Evolutionary conservation across 352 stramenopile species (phyloP), one percentile per base, ranked within the genome.

Genomic region (Phytopythium montanum): DNA sequence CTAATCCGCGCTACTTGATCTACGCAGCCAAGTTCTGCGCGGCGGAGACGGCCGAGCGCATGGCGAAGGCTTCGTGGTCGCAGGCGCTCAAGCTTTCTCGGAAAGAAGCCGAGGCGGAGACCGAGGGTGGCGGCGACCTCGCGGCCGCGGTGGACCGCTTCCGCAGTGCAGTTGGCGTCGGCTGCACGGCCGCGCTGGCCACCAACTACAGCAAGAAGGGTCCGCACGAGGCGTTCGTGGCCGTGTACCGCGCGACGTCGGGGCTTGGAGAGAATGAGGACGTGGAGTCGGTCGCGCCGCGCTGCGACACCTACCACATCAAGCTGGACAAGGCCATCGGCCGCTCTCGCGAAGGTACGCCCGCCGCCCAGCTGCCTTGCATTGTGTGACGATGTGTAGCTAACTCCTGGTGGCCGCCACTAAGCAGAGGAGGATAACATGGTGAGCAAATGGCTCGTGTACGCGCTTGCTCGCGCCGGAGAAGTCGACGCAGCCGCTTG

Each of bases 151-250:
- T 86, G 31, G 52, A 56, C 26, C 68, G 69, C 14, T 90, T 83
- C 33, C 66, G 59, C 2, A 28, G 52, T 7, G 69, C 70, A 14
- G 41, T 93, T 14, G 85, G 87, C 4, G 74, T 95, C 29, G 85
- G 72, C 3, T 94, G 85, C 62, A 89, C 85, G 2, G 87, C 83
- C 42, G 79, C 79, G 42, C 59, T 95, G 9, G 76, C 77, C 45
- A 88, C 79, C 2, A 85, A 73, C 31, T 82, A 87, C 42, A 66
- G 71, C 19, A 85, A 87, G 28, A 73, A 77, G 29, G 84, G 84
- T 0, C 64, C 71, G 16, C 79, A 93, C 51, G 75, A 90, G 58
- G 85, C 70, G 34, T 93, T 94, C 50, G 54, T 91, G 52, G 88
- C 80, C 16, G 62, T 91, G 6, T 90, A 79, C 31, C 68, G 64